A percentile compares a stretch with the other conserved stretches of the same genome.
phyloP scores from a whole-genome alignment of 129 eudicot species.

The Centaurea solstitialis region DNA sequence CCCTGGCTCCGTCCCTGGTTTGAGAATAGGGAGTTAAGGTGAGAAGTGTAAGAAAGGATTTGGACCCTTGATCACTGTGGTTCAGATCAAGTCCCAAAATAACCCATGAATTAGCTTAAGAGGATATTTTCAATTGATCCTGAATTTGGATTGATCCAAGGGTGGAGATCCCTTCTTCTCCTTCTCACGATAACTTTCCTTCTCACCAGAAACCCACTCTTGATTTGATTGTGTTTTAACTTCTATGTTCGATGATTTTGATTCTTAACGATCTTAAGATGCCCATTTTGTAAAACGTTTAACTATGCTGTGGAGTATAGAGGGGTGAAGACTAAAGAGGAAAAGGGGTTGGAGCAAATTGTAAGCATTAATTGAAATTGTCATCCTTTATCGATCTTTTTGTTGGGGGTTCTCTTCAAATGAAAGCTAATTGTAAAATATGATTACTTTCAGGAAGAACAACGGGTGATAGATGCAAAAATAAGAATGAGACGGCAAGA shows the following conservation, averaged over 20 bases:
- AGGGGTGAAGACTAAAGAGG: constrained; percentile 86
- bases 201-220: too few relatives aligned
- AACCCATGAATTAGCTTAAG: too few relatives aligned
- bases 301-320: constrained; percentile 91
- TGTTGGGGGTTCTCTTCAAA: neutral
- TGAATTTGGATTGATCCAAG: too few relatives aligned
- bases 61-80: too few relatives aligned
- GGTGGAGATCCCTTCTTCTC: too few relatives aligned
- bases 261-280: constrained; percentile 55
- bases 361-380: constrained; percentile 30
- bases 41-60: too few relatives aligned
- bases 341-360: constrained; percentile 79
- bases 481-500: constrained; percentile 83
- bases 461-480: constrained; percentile 88
- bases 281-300: constrained; percentile 85
- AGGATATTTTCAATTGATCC: too few relatives aligned
- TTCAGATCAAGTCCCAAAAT: too few relatives aligned
- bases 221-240: neutral
- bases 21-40: too few relatives aligned
- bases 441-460: constrained; percentile 64
- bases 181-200: too few relatives aligned
- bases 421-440: neutral
- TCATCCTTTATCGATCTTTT: neutral
- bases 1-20: too few relatives aligned
- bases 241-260: neutral